Base-by-base conservation (phyloP, 192 early-diverging fungal species). In the Coemansia sp. region DNA sequence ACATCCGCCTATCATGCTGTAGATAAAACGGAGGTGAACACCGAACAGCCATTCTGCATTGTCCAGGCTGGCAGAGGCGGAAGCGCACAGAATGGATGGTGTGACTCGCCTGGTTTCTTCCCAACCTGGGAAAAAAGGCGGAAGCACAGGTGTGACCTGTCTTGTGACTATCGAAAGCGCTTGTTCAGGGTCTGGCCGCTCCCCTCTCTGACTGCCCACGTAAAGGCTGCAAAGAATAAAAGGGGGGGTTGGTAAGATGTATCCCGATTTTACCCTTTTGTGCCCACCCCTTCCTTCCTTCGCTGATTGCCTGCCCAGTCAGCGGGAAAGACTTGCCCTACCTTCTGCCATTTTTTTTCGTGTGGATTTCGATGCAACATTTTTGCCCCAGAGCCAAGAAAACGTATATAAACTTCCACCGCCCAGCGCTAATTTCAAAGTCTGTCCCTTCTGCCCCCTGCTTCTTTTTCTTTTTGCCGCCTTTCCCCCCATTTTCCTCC, bases 271-370 rank as follows among this genome's bases (percentile, higher is more conserved):
- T 23, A 25, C 26, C 34, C 46, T 63, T 26, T 42, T 19, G 19
- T 17, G 23, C 22, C 50, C 21, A 26, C 11, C 50, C 37, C 49
- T 40, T 3, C 19, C 23, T 17, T 20, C 19, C 40, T 28, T 20
- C 31, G 57, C 20, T 36, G 36, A 36, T 58, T 57, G 17, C 34
- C 40, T 9, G 10, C 57, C 22, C 57, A 58, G 37, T 58, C 36
- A 54, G 42, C 19, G 21, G 4, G 4, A 58, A 10, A 6, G 0
- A n/a, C 31, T 8, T 57, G 55, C 26, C 55, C 17, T 19, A 9
- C 14, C 8, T 58, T 17, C 4, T 25, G 15, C 20, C 36, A n/a
- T 38, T 17, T n/a, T 36, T 36, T 58, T 36, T 22, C 19, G 20
- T 42, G 22, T 8, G 19, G 47, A 48, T 48, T 48, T 48, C 19